These are phyloP conservation scores for Asterochloris sp. DNA, from an alignment of 139 green algal genomes.

Conservation along the genomic window DNA sequence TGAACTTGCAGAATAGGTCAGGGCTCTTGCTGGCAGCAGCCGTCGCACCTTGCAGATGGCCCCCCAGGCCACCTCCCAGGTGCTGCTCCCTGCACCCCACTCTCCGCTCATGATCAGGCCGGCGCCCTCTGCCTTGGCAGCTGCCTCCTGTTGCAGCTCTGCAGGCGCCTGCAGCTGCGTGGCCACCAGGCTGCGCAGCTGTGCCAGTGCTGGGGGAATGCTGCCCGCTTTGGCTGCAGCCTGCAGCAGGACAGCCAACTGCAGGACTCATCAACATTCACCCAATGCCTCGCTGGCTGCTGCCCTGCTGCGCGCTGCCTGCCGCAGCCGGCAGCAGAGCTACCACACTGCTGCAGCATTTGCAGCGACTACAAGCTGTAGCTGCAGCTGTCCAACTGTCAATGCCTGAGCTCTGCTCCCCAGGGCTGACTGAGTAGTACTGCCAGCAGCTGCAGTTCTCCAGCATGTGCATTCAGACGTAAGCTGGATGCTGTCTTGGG, in stretches of 20 bases:
- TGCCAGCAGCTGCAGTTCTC: no score
- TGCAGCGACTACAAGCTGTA: no score
- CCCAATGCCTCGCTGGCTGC: no score
- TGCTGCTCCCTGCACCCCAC: constrained; percentile 17
- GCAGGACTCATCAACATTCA: background rate
- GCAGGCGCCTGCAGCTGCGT: constrained; percentile 35
- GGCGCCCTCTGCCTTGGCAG: constrained; percentile 22
- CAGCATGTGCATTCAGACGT: no score
- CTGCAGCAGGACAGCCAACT: background rate
- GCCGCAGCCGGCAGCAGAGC: no score
- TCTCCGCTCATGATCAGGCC: constrained; percentile 26
- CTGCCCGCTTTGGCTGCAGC: background rate
- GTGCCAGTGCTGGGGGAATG: constrained; percentile 34
- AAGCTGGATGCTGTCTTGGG: no score
- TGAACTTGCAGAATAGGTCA: no score
- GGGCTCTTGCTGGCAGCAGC: background rate
- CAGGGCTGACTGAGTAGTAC: no score
- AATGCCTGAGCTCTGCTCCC: background rate
- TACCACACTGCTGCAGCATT: no score
- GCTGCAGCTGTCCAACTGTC: no score
- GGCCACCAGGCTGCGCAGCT: constrained; percentile 31
- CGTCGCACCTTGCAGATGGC: constrained; percentile 54
- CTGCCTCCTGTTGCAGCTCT: constrained; percentile 40
- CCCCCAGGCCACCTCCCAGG: constrained; percentile 55
- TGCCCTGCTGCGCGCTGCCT: no score